Base-by-base conservation (phyloP, 2,329 filamentous ascomycete genomes). In the Aspergillus fijiensis region DNA sequence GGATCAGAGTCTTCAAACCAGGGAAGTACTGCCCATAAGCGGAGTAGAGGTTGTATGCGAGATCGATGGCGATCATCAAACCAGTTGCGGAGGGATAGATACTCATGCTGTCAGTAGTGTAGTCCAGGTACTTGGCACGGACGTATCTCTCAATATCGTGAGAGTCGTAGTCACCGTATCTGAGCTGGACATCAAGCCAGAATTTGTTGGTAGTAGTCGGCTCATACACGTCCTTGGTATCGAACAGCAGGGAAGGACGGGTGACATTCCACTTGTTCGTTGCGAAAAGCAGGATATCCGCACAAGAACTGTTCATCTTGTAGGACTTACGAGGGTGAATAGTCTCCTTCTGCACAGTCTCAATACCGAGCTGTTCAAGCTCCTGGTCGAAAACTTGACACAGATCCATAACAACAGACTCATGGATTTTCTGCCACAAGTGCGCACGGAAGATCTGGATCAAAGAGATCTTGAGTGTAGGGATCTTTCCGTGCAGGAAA, bases 281-380 rank as follows among this genome's bases (percentile, higher is more conserved):
- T 42, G 95, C 94, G 72, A 99, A 99, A 10, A 99, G 85, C 57
- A 98, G 84, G 64, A 99, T 97, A 76, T 99, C 95, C 4, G 96
- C 95, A 71, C 95, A 98, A 60, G 94, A 98, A 71, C 93, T 97
- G 83, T 99, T 99, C 95, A 99, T 99, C 86, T 99, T 99, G 86
- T 99, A 99, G 4, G 92, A 97, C 80, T 99, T 99, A 86, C 95
- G 87, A 55, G 95, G 95, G 81, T 99, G 95, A 61, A 99, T 99
- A 0, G 95, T 98, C 80, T 99, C 95, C 78, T 99, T 99, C 74
- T 99, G 95, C 4, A 98, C 95, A 2, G 92, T 96, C 77, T 99
- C 95, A 60, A 99, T 97, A 39, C 93, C 93, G 4, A 99, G 82
- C 33, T 95, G 92, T 76, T 99, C 95, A 49, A 99, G 81, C 74